Percentiles rank a stretch among this genome's conserved stretches.
Evolutionary conservation across 805 yeast species (phyloP).

Genomic region (Saccharomyces paradoxus): DNA sequence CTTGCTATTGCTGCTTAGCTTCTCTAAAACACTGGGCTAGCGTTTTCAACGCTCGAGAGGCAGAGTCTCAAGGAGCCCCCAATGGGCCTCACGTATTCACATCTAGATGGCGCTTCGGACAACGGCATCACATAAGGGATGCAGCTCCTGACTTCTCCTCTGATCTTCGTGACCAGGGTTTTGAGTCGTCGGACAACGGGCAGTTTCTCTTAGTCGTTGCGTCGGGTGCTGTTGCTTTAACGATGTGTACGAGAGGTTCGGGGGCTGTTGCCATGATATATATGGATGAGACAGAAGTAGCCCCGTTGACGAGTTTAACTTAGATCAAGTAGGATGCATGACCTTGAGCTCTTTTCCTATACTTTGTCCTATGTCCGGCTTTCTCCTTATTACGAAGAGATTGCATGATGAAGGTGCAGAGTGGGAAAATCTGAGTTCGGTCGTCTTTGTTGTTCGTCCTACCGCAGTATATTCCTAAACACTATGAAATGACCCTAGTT

Average conservation of each 20-base stretch:
- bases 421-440: conserved; percentile 49
- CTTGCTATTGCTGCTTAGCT: conserved; percentile 31
- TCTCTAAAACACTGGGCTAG: conserved; percentile 21
- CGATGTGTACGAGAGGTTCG: conserved; percentile 6
- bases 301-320: conserved; percentile 94
- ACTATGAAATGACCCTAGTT: conserved; percentile 79
- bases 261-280: conserved; percentile 46
- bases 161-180: conserved; percentile 29
- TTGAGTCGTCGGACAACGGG: conserved; percentile 21
- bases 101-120: background rate
- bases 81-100: conserved; percentile 4
- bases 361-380: background rate
- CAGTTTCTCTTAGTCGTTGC: conserved; percentile 8
- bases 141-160: conserved; percentile 25
- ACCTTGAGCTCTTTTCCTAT: conserved; percentile 32
- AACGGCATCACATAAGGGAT: conserved; percentile 1
- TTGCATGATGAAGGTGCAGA: background rate
- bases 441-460: conserved; percentile 43
- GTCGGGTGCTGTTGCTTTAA: conserved; percentile 1
- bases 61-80: conserved; percentile 34
- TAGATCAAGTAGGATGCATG: conserved; percentile 51
- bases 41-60: conserved; percentile 72
- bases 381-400: conserved; percentile 25
- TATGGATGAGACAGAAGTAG: conserved; percentile 62
- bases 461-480: conserved; percentile 99